Percentiles rank a stretch among this genome's conserved stretches.
phyloP scores from a whole-genome alignment of 164 flowering plant genomes.

The Taxillus chinensis region DNA sequence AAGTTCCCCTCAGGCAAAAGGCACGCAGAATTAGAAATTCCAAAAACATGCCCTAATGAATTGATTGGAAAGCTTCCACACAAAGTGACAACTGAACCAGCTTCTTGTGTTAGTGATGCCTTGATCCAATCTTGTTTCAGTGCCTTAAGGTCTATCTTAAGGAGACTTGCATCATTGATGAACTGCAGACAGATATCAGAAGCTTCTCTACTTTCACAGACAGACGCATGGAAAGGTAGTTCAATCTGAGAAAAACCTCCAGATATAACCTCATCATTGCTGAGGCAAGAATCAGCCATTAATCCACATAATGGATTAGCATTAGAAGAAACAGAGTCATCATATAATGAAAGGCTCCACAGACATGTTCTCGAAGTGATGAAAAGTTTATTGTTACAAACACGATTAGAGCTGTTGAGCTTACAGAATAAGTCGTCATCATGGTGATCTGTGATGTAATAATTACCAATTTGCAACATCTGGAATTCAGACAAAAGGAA shows the following conservation, averaged over 20 bases:
- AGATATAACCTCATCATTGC: constrained; percentile 10
- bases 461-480: constrained; percentile 53
- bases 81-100: constrained; percentile 9
- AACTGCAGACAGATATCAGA: constrained; percentile 43
- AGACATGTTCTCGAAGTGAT: constrained; percentile 28
- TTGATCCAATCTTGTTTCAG: constrained; percentile 11
- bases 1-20: constrained; percentile 54
- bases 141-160: constrained; percentile 17
- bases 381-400: constrained; percentile 19
- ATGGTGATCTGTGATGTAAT: constrained; percentile 42
- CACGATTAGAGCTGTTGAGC: constrained; percentile 9
- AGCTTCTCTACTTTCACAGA: constrained; percentile 9
- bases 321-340: constrained; percentile 18
- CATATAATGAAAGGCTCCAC: constrained; percentile 46
- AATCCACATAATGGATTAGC: constrained; percentile 11
- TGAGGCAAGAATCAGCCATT: constrained; percentile 8
- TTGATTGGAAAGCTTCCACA: constrained; percentile 10
- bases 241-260: constrained; percentile 15
- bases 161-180: constrained; percentile 21
- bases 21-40: constrained; percentile 14
- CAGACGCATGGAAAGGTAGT: constrained; percentile 12
- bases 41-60: constrained; percentile 13
- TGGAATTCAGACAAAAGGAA: constrained; percentile 21
- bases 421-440: constrained; percentile 25
- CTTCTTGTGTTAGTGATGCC: constrained; percentile 12